phyloP scores from a whole-genome alignment of 306 rosid species.

The Acacia crassicarpa region DNA sequence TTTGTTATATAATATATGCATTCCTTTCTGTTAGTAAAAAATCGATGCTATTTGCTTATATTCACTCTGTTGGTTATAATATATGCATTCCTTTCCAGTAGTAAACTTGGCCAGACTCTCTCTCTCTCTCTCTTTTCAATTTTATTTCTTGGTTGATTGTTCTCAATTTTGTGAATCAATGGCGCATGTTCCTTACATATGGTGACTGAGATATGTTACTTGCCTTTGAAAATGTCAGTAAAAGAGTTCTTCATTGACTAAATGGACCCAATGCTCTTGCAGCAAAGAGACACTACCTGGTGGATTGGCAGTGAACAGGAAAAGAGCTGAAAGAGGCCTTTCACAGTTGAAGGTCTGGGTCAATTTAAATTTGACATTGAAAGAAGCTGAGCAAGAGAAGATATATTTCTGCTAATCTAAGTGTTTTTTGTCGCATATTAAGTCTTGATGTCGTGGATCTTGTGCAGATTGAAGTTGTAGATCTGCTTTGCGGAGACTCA shows the following conservation, averaged over 20 bases:
- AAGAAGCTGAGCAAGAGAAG: background rate
- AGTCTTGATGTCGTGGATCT: constrained; percentile 23
- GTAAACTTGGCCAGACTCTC: background rate
- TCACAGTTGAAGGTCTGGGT: constrained; percentile 76
- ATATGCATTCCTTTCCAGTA: background rate
- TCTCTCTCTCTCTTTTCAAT: too few species aligned
- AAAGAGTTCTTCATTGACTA: constrained; percentile 19
- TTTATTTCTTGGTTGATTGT: background rate
- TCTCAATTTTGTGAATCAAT: background rate
- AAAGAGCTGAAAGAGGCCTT: constrained; percentile 75
- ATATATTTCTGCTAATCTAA: background rate
- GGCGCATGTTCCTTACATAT: background rate
- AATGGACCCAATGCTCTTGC: constrained; percentile 36
- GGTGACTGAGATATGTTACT: too few species aligned
- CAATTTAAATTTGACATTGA: constrained; percentile 8
- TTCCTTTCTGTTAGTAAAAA: background rate
- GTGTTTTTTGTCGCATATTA: background rate
- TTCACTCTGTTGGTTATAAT: background rate
- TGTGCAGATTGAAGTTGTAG: constrained; percentile 93
- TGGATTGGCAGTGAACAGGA: constrained; percentile 85
- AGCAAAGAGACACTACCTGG: constrained; percentile 96
- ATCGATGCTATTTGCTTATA: background rate
- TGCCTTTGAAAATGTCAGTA: background rate
- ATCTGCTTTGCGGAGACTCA: constrained; percentile 64
- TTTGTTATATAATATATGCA: background rate